phyloP scores from a whole-genome alignment of 192 early-diverging fungal genomes.

The Podochytrium sp. region DNA sequence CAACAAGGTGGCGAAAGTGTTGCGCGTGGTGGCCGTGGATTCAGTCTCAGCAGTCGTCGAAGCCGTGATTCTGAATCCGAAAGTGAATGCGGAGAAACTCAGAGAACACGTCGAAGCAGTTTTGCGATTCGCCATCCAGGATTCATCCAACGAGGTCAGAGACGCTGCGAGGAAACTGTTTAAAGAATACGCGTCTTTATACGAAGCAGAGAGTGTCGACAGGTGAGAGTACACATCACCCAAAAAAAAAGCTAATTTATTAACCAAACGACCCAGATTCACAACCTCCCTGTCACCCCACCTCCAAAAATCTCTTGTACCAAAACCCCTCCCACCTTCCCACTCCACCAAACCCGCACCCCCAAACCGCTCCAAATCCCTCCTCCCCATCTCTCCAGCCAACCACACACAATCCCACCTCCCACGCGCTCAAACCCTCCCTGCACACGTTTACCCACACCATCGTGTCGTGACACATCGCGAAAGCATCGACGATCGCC shows the following conservation, averaged over 20 bases:
- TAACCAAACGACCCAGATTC: background rate
- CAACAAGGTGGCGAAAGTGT: background rate
- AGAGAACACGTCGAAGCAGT: slow-evolving; percentile 12
- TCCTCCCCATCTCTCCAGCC: background rate
- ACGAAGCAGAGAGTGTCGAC: background rate
- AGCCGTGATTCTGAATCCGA: background rate
- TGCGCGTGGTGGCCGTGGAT: slow-evolving; percentile 12
- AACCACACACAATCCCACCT: background rate
- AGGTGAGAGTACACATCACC: background rate
- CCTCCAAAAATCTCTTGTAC: slow-evolving; percentile 1
- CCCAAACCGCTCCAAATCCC: no score
- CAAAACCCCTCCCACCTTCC: slow-evolving; percentile 6
- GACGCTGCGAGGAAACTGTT: slow-evolving; percentile 9
- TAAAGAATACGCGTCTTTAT: background rate
- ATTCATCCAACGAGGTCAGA: slow-evolving; percentile 22
- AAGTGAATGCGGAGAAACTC: background rate
- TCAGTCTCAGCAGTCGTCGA: background rate
- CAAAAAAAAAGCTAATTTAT: background rate
- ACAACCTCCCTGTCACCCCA: slow-evolving; percentile 5
- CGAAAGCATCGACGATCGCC: background rate
- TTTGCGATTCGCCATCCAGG: background rate
- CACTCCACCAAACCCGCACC: no score
- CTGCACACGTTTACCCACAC: background rate
- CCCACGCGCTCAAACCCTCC: background rate
- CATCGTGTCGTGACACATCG: background rate